These are phyloP conservation scores for Coniochaeta pulveracea DNA, from an alignment of 2,329 filamentous ascomycete genomes.

Conservation along the genomic window DNA sequence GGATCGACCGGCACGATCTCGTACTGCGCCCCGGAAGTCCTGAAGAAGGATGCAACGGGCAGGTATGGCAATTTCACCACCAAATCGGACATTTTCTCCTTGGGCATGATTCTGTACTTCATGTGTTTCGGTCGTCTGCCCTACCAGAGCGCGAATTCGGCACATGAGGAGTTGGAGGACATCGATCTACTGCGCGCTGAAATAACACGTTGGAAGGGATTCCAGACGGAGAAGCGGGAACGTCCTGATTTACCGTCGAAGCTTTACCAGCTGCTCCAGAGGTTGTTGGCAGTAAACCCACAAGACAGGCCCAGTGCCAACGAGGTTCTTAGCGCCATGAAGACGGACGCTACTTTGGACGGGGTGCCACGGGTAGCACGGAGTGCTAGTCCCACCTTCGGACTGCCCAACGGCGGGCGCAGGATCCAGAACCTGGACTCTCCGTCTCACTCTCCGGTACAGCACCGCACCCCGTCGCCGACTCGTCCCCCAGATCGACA, in stretches of 20 bases:
- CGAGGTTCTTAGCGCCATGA: slow-evolving; percentile 72
- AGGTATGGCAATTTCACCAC: slow-evolving; percentile 87
- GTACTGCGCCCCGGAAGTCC: slow-evolving; percentile 91
- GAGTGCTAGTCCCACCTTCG: slow-evolving; percentile 20
- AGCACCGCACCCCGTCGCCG: slow-evolving; percentile 7
- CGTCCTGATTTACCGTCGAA: slow-evolving; percentile 76
- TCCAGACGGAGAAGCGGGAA: slow-evolving; percentile 63
- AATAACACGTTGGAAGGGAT: slow-evolving; percentile 79
- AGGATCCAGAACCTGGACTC: slow-evolving; percentile 46
- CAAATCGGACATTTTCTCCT: slow-evolving; percentile 95
- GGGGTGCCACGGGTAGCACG: slow-evolving; percentile 21
- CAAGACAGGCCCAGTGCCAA: slow-evolving; percentile 69
- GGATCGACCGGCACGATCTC: slow-evolving; percentile 94
- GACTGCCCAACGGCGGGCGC: slow-evolving; percentile 23
- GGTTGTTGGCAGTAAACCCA: slow-evolving; percentile 68
- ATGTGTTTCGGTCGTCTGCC: slow-evolving; percentile 89
- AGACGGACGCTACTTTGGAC: slow-evolving; percentile 47
- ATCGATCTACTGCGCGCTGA: slow-evolving; percentile 75
- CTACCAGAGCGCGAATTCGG: slow-evolving; percentile 70
- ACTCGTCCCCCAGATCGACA: slow-evolving; percentile 5
- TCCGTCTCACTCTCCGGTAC: slow-evolving; percentile 33
- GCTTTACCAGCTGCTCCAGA: slow-evolving; percentile 75
- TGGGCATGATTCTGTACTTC: slow-evolving; percentile 98
- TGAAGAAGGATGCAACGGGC: slow-evolving; percentile 57
- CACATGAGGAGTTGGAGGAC: slow-evolving; percentile 88